A percentile compares a stretch with the other conserved stretches of the same genome.
phyloP scores from a whole-genome alignment of 139 green algal genomes.

The Chlamydomonas urium region DNA sequence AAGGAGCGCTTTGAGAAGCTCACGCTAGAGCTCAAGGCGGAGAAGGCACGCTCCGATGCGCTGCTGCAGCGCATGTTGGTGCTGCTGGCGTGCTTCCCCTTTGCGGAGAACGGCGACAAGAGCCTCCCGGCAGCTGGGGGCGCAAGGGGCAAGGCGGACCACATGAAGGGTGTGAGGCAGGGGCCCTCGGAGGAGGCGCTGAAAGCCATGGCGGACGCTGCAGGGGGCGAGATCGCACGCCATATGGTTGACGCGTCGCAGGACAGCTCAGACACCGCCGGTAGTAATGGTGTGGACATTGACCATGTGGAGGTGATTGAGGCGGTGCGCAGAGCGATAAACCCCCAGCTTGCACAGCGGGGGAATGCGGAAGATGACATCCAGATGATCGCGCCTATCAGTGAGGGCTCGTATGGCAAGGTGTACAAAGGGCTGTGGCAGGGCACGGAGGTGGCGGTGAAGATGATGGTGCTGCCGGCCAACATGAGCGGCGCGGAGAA shows the following conservation, averaged over 20 bases:
- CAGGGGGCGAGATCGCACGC: too few relatives aligned
- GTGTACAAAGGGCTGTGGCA: slow-evolving; percentile 1
- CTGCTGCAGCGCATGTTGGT: slow-evolving; percentile 49
- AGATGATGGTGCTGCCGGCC: too few relatives aligned
- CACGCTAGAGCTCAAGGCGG: slow-evolving; percentile 41
- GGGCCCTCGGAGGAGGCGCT: too few relatives aligned
- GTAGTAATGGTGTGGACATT: neutral
- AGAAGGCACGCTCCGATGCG: slow-evolving; percentile 38
- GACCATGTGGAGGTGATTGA: slow-evolving; percentile 14
- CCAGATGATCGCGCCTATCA: neutral
- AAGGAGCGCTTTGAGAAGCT: slow-evolving; percentile 49
- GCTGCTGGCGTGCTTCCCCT: slow-evolving; percentile 30
- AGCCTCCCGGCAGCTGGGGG: neutral
- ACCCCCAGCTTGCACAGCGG: too few relatives aligned
- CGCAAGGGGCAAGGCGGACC: too few relatives aligned
- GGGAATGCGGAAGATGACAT: neutral
- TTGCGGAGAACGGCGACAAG: neutral
- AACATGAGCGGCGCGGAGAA: too few relatives aligned
- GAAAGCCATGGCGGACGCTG: too few relatives aligned
- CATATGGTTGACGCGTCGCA: too few relatives aligned
- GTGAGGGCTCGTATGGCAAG: slow-evolving; percentile 4
- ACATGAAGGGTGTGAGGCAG: too few relatives aligned
- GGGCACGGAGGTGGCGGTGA: neutral
- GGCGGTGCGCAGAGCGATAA: slow-evolving; percentile 10
- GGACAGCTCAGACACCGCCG: too few relatives aligned